Evolutionary conservation across 495 filamentous ascomycete species (phyloP).

Genomic region (Arthonia radiata): DNA sequence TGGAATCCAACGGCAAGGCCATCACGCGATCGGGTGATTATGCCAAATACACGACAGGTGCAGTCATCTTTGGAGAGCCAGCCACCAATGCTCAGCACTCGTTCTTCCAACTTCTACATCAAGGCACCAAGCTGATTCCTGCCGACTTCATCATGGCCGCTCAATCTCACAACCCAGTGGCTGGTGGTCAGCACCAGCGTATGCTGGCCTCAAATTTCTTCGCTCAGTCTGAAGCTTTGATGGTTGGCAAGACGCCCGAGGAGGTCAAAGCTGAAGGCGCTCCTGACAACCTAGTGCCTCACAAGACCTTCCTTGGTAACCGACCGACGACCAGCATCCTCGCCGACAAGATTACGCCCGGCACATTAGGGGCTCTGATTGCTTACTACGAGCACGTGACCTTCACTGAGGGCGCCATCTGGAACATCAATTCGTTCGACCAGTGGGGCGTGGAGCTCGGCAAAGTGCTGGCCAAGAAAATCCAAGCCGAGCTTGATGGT

Average conservation of each 20-base stretch:
- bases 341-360: conserved; percentile 81
- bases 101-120: conserved; percentile 97
- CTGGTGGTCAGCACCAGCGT: conserved; percentile 73
- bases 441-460: conserved; percentile 98
- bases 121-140: conserved; percentile 96
- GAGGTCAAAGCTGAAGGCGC: conserved; percentile 77
- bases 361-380: conserved; percentile 80
- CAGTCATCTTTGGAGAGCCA: conserved; percentile 90
- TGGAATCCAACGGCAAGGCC: conserved; percentile 98
- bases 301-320: conserved; percentile 98
- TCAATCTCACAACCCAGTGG: conserved; percentile 87
- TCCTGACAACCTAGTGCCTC: conserved; percentile 60
- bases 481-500: conserved; percentile 38
- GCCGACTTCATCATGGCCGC: conserved; percentile 92
- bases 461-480: conserved; percentile 86
- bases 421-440: conserved; percentile 99
- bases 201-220: conserved; percentile 99
- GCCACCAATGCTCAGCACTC: conserved; percentile 99
- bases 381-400: conserved; percentile 97
- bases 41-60: conserved; percentile 88
- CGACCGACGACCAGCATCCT: conserved; percentile 87
- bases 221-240: conserved; percentile 88
- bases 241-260: conserved; percentile 89
- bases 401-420: conserved; percentile 90
- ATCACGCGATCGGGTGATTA: conserved; percentile 76